Conservation (phyloP, 148 eudicot species). For the Rhododendron ferrugineum region DNA sequence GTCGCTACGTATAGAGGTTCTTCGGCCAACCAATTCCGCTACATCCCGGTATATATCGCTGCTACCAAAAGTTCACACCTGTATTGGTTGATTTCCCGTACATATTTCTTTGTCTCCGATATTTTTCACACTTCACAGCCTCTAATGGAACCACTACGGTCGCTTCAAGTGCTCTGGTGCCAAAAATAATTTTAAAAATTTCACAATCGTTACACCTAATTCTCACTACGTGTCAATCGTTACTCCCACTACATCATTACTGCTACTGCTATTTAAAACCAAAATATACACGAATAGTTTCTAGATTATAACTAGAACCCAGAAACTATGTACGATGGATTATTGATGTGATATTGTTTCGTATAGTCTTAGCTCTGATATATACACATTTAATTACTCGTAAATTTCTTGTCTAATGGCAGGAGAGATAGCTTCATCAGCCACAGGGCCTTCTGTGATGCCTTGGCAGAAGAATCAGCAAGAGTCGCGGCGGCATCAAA, state of each 20-base stretch:
- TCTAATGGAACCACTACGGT: not conserved
- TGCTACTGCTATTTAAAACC: not conserved
- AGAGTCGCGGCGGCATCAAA: slow-evolving; percentile 64
- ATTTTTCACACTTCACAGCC: too few relatives aligned
- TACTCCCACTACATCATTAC: not conserved
- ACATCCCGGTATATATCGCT: too few relatives aligned
- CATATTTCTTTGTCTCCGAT: too few relatives aligned
- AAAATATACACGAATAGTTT: not conserved
- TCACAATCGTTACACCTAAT: not conserved
- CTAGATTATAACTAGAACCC: not conserved
- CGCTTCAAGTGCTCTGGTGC: not conserved
- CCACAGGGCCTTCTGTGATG: slow-evolving; percentile 94
- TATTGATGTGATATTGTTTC: not conserved
- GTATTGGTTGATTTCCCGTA: too few relatives aligned
- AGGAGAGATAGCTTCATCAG: slow-evolving; percentile 96
- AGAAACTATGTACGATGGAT: not conserved
- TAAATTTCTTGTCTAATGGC: slow-evolving; percentile 12
- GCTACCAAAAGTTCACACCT: too few relatives aligned
- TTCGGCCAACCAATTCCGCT: too few relatives aligned
- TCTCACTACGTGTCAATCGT: not conserved
- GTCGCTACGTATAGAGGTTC: not conserved
- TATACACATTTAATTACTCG: not conserved
- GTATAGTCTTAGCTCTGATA: not conserved
- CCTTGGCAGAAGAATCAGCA: slow-evolving; percentile 89
- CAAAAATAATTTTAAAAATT: not conserved